Percentiles rank a stretch among this genome's conserved stretches.
Conservation (phyloP, 805 yeast species). For the Ogataea angusta region DNA sequence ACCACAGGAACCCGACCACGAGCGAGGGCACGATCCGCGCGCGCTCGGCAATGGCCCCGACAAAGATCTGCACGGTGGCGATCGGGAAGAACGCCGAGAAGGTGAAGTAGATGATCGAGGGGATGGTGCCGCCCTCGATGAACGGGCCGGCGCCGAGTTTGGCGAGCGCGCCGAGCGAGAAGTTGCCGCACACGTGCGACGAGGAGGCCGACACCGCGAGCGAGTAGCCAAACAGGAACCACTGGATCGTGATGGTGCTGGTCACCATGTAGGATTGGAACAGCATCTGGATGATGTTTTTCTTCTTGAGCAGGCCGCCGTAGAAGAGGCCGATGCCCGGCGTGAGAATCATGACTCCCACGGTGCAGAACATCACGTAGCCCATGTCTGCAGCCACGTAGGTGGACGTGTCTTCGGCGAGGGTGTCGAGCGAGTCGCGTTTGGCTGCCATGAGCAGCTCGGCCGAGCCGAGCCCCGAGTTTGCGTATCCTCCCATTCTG, state of each 20-base stretch:
- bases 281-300: constrained; percentile 41
- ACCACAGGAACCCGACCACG: constrained; percentile 39
- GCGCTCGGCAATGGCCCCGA: constrained; percentile 45
- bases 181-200: constrained; percentile 35
- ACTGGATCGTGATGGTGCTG: constrained; percentile 35
- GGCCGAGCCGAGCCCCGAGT: constrained; percentile 33
- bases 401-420: constrained; percentile 37
- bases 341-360: constrained; percentile 46
- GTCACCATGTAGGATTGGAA: constrained; percentile 45
- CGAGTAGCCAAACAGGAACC: constrained; percentile 47
- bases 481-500: constrained; percentile 31
- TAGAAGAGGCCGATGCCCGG: constrained; percentile 45
- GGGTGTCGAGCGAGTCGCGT: constrained; percentile 25
- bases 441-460: constrained; percentile 20
- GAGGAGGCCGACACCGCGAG: constrained; percentile 38
- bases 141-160: constrained; percentile 39
- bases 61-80: constrained; percentile 47
- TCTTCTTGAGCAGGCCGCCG: constrained; percentile 41
- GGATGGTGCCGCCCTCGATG: constrained; percentile 45
- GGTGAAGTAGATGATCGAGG: constrained; percentile 43
- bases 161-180: constrained; percentile 39
- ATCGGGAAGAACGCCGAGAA: constrained; percentile 46
- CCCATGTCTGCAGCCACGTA: constrained; percentile 44
- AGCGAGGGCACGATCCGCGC: constrained; percentile 40
- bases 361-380: constrained; percentile 44